Base-by-base conservation (phyloP, 179 eudicot species). In the Pouteria campechiana region DNA sequence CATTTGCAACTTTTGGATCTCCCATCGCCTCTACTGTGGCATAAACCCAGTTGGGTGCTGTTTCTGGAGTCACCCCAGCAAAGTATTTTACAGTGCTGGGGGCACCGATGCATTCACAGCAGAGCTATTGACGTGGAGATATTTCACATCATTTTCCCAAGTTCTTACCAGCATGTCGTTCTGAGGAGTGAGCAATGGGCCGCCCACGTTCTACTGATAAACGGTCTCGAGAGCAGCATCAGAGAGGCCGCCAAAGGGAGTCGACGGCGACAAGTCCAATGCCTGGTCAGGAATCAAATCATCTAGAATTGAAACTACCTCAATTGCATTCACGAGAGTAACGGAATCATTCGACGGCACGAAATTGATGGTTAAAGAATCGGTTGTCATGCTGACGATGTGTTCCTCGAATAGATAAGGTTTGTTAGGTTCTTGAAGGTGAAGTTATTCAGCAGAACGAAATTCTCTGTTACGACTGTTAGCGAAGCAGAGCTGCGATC, bases 281-380 rank as follows among this genome's bases (percentile, higher is more conserved):
- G 65, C 83, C 2, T 63, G 36, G 37, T 85, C 85, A 2, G 61
- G 40, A 17, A 89, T 52, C 46, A 89, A 28, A 3, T 48, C 43
- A 11, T 81, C 81, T 0, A 95, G 95, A 1, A 76, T 81, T 0
- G 93, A 76, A 0, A 77, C 79, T 9, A 89, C 83, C 62, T 89
- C 93, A 37, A 89, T 71, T 17, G 90, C 97, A 58, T 89, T 85
- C 23, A 89, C 63, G 33, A 81, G 85, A 2, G 95, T 95, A 3
- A 65, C 58, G 3, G 79, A 60, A 30, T 29, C 45, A 32, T 81
- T 66, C 14, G 55, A 57, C 0, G 95, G 95, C 7, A 32, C 30
- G 40, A 89, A 85, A 3, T 44, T 64, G 19, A 85, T 17, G 2
- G 70, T 54, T 15, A 78, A 70, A 2, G 52, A 64, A 32, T 68